Evolutionary conservation across 1,139 yeast genomes (phyloP), one percentile per base, ranked within the genome.

Genomic region (Geotrichum cucujoidarum): DNA sequence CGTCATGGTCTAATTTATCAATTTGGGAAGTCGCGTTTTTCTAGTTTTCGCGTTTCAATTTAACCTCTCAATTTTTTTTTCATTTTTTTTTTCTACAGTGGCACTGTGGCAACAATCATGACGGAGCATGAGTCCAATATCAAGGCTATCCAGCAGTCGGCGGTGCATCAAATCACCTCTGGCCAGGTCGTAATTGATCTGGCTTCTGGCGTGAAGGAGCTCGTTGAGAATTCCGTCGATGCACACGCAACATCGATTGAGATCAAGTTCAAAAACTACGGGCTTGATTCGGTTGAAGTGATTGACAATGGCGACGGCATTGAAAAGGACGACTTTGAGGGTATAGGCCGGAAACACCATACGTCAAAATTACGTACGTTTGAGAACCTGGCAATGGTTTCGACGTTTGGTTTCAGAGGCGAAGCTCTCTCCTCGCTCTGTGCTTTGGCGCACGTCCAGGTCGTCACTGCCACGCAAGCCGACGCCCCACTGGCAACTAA

Each of bases 131-230:
- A 32, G 3, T 11, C 27, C 14, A 34, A 24, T 5, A 69, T 69
- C 48, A 55, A 53, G 38, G 59, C 62, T 4, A 78, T 83, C 5
- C 68, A 69, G 31, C 51, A 49, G 3, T 56, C 60, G 4, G 86
- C 83, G 56, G 74, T 89, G 8, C 88, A 85, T 55, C 73, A 76
- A 52, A 78, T 92, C 50, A 88, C 97, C 0, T 87, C 97, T 0
- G 97, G 97, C 0, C 97, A 92, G 64, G 97, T 92, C 17, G 85
- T 92, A 21, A 77, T 82, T 6, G 95, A 87, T 58, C 67, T 92
- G 33, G 72, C 78, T 0, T 78, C 90, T 0, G 84, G 87, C 0
- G 80, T 84, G 30, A 92, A 92, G 61, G 98, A 92, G 63, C 68
- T 90, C 10, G 73, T 92, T 1, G 98, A 92, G 60, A 92, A 92